Conservation (phyloP, 2,329 filamentous ascomycete genomes). For the Ophioceras dolichostomum region DNA sequence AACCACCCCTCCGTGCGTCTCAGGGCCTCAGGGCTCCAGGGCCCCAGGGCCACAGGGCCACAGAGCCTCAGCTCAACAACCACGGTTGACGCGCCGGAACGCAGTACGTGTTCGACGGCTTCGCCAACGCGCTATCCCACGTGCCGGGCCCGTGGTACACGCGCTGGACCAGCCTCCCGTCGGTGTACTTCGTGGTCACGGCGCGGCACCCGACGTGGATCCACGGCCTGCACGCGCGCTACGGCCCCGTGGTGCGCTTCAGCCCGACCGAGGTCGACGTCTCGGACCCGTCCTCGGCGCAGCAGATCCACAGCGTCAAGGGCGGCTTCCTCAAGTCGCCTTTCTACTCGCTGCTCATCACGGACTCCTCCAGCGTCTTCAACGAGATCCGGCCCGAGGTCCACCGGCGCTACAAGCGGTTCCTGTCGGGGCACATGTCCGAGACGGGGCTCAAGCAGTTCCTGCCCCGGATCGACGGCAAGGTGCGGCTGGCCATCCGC, state of each 20-base stretch:
- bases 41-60: no score
- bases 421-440: conserved; percentile 27
- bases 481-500: conserved; percentile 24
- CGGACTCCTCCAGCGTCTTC: conserved; percentile 20
- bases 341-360: conserved; percentile 11
- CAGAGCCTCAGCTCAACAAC: no score
- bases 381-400: conserved; percentile 22
- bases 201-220: not conserved
- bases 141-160: not conserved
- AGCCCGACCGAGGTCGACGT: conserved; percentile 14
- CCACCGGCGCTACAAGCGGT: conserved; percentile 25
- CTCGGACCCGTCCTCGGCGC: conserved; percentile 10
- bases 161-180: not conserved
- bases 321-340: conserved; percentile 14
- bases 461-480: conserved; percentile 20
- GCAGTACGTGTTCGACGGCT: not conserved
- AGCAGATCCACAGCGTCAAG: conserved; percentile 16
- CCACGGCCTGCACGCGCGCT: not conserved
- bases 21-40: no score
- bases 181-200: not conserved
- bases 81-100: no score
- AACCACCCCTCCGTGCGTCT: no score
- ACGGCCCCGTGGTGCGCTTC: conserved; percentile 14
- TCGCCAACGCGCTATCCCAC: not conserved
- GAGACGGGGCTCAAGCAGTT: conserved; percentile 20